phyloP scores from a whole-genome alignment of 148 eudicot species.

The Suaeda aralocaspica region DNA sequence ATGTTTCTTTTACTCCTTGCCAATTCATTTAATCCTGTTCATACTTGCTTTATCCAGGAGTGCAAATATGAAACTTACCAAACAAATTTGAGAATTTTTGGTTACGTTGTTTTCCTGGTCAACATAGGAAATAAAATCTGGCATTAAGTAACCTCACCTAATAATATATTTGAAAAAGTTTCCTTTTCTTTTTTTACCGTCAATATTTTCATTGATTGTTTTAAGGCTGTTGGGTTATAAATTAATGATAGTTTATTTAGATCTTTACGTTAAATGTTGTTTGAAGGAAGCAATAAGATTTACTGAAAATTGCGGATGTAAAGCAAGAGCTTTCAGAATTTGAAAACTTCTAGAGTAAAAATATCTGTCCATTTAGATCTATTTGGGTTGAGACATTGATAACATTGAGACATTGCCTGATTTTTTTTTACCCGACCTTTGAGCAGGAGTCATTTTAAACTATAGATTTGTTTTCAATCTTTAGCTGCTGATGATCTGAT shows the following conservation, averaged over 20 bases:
- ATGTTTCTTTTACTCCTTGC: slow-evolving; percentile 32
- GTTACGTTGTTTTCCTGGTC: not conserved
- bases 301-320: not conserved
- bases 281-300: not conserved
- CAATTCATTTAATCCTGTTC: not conserved
- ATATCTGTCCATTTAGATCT: too few species aligned
- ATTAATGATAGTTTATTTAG: not conserved
- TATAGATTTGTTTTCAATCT: not conserved
- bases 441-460: not conserved
- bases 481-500: not conserved
- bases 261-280: not conserved
- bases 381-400: too few species aligned
- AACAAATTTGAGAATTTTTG: not conserved
- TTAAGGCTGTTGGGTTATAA: not conserved
- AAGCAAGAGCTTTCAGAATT: not conserved
- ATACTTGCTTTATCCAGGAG: not conserved
- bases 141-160: not conserved
- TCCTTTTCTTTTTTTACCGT: not conserved
- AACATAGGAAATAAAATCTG: not conserved
- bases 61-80: not conserved
- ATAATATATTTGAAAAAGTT: not conserved
- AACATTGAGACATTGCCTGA: too few species aligned
- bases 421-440: not conserved
- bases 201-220: too few species aligned
- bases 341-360: not conserved